Base-by-base conservation (phyloP, 208 protist genomes). In the Acanthamoeba triangularis region DNA sequence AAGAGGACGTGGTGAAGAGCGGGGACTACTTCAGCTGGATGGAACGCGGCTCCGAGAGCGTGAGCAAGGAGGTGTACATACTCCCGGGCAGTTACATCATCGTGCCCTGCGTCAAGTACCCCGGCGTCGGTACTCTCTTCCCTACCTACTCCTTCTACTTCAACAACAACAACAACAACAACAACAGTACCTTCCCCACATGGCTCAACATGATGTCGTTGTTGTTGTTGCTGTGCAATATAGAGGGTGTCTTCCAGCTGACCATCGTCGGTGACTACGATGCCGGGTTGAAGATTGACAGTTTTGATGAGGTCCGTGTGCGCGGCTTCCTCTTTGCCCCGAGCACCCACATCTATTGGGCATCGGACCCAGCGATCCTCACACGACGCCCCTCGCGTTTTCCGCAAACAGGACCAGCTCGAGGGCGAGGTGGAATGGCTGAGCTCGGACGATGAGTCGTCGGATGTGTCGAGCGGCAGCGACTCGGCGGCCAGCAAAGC, bases 61-160 rank as follows among this genome's bases (percentile, higher is more conserved):
- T 93, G 61, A 67, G 63, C 41, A 93, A 59, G 63, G 88, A 93
- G 37, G n/a, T 93, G 25, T 76, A 80, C 61, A 93, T 93, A 8
- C 88, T 49, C 5, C 61, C 88, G 41, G 88, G 88, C 49, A 63
- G 88, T 52, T 93, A 78, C 23, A 59, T 93, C 16, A 59, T 93
- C 49, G 63, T 93, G n/a, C 88, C 88, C 35, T 93, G 88, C 63
- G 49, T 59, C 63, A 93, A 93, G 76, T 93, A 93, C 37, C 88
- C 88, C 49, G 63, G 63, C 63, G 63, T 93, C 28, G 88, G 88
- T 93, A 63, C 23, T 28, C n/a, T 63, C 80, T 20, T 65, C 11
- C 11, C 33, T 14, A 35, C 35, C 10, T 28, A 44, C 72, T 37
- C 6, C 41, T 76, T n/a, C 4, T 76, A 5, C 35, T 30, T 30